Base-by-base conservation (phyloP, 306 rosid species). In the Vigna nakashimae region DNA sequence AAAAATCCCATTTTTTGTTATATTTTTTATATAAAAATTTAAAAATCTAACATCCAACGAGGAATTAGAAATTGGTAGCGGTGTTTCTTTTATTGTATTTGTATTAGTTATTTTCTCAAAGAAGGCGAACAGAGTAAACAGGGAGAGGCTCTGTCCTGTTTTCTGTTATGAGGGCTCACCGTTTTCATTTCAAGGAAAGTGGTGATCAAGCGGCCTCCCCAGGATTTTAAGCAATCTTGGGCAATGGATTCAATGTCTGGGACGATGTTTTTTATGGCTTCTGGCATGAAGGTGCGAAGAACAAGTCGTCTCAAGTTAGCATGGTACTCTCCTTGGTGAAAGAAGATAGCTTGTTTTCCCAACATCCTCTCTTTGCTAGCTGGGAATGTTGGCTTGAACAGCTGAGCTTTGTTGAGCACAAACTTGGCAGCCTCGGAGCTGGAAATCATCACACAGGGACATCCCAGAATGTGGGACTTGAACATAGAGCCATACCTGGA, bases 381-480 rank as follows among this genome's bases (percentile, higher is more conserved):
- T 0, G 99, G 99, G 48, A 91, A 95, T 78, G 98, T 95, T 32
- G 99, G 98, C 83, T 95, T 95, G 85, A 95, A 95, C 5, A 95
- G 92, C 15, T 90, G 90, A 62, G 97, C 89, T 75, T 87, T 4
- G 87, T 89, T 84, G 3, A 95, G 89, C 56, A 95, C 99, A 75
- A 95, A 91, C 65, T 88, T 95, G 0, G 90, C 99, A 4, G 98
- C 99, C 34, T 91, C 97, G 0, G 99, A 98, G 71, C 93, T 92
- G 1, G 99, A 91, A 76, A 91, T 83, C 99, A 95, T 92, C 79
- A 91, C 97, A 32, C 98, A 92, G 8, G 99, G 99, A 77, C 97
- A 95, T 3, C 99, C 99, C 81, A 95, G 66, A 85, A 95, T 91
- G 94, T 95, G 97, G 40, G 99, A 86, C 91, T 95, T 95, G 93